Conservation (phyloP, 2,329 filamentous ascomycete genomes). For the Alternaria triticina region DNA sequence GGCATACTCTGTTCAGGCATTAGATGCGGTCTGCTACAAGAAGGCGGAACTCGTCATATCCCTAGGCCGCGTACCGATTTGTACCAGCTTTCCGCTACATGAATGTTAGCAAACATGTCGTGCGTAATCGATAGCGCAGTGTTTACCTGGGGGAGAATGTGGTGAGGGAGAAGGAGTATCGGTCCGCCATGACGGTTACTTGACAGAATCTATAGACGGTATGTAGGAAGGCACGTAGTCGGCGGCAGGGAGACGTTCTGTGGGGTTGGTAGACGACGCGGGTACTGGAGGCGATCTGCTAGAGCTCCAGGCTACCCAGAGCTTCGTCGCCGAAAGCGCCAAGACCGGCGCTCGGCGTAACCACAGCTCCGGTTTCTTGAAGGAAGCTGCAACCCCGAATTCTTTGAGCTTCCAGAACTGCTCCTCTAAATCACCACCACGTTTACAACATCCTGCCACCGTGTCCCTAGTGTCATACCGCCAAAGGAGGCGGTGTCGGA, state of each 20-base stretch:
- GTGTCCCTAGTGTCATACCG: constrained; percentile 33
- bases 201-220: not conserved
- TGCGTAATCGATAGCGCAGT: constrained; percentile 26
- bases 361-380: constrained; percentile 12
- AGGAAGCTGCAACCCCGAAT: constrained; percentile 11
- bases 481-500: constrained; percentile 26
- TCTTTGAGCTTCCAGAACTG: constrained; percentile 23
- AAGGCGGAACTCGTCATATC: not conserved
- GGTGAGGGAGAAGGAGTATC: constrained; percentile 99
- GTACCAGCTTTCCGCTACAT: constrained; percentile 92
- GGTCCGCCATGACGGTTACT: constrained; percentile 78
- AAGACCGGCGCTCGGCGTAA: constrained; percentile 24
- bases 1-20: constrained; percentile 79
- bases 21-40: constrained; percentile 15
- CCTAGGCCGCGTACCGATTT: constrained; percentile 76
- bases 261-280: constrained; percentile 18
- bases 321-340: constrained; percentile 20
- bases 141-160: constrained; percentile 98
- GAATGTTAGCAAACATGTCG: constrained; percentile 54
- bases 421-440: constrained; percentile 17
- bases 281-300: constrained; percentile 30
- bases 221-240: constrained; percentile 2
- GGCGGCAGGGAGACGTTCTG: constrained; percentile 8
- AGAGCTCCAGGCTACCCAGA: constrained; percentile 44
- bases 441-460: constrained; percentile 32